Base-by-base conservation (phyloP, 2,329 filamentous ascomycete species). In the Sclerotinia minor region DNA sequence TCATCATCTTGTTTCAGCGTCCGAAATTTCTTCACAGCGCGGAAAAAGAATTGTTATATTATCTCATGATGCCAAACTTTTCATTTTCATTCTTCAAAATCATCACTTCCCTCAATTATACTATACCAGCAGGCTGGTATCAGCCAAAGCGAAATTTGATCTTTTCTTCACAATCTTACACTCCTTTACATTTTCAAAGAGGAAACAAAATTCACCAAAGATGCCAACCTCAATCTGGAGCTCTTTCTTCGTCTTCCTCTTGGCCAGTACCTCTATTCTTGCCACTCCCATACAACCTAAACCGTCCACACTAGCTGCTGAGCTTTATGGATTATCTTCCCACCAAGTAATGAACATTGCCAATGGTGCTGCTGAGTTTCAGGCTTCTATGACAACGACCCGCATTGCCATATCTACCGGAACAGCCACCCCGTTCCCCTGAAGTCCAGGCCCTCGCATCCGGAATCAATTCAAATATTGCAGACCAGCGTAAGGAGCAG, bases 401-500 rank as follows among this genome's bases (percentile, higher is more conserved):
- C 15, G 29, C 29, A 32, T 44, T 41, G 64, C 44, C n/a, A 66
- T 50, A 38, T 45, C 64, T 17, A 65, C 53, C 35, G 63, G 64
- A 59, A 38, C 41, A 29, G 50, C 32, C 21, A 58, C 45, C 21
- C 15, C 69, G 17, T 74, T 70, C 69, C 15, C n/a, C 67, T 4
- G 54, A 60, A 26, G 69, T 73, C 2, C 38, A 67, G 21, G 71
- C 70, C 11, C 70, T 74, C 15, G 72, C 72, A 29, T 47, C 64
- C 1, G 72, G 72, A 7, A 74, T 74, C 41, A 54, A 50, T 44
- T 58, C 66, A 57, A 74, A 73, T 41, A 74, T 74, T 64, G 71
- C 63, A 21, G 72, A 73, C 41, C 71, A 73, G 63, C 64, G 64
- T 41, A 72, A 74, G 53, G 72, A 73, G 32, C 38, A 69, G 29